phyloP scores from a whole-genome alignment of 768 basidiomycete genomes.

The Cyclocybe cylindracea region DNA sequence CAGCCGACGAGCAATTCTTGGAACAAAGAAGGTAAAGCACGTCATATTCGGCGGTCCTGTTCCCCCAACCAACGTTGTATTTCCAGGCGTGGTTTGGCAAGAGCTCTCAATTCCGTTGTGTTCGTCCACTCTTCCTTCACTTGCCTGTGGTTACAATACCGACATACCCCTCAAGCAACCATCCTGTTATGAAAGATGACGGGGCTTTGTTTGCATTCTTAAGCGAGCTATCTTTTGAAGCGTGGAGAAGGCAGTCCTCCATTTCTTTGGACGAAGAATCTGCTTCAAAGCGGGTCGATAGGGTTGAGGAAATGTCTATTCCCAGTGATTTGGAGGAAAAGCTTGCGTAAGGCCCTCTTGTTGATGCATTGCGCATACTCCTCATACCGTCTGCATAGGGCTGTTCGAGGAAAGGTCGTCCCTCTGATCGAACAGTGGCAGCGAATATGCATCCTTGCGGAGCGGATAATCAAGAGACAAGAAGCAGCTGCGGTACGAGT shows the following conservation, averaged over 20 bases:
- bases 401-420: conserved; percentile 74
- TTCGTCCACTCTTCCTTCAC: conserved; percentile 32
- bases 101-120: conserved; percentile 81
- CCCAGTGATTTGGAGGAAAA: conserved; percentile 93
- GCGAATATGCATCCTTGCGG: conserved; percentile 81
- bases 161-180: conserved; percentile 54
- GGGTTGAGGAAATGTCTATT: conserved; percentile 87
- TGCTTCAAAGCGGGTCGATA: conserved; percentile 72
- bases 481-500: conserved; percentile 90
- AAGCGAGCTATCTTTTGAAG: conserved; percentile 80
- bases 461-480: conserved; percentile 86
- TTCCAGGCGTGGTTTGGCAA: conserved; percentile 71
- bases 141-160: not conserved
- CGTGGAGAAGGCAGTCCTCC: conserved; percentile 79
- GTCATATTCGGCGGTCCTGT: not conserved
- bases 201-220: conserved; percentile 81
- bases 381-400: conserved; percentile 39
- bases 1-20: conserved; percentile 87
- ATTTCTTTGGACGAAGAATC: conserved; percentile 91
- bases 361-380: conserved; percentile 1
- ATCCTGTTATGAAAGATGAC: conserved; percentile 89
- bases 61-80: conserved; percentile 1
- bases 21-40: conserved; percentile 76
- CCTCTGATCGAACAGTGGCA: conserved; percentile 90
- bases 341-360: conserved; percentile 55